Conservation (phyloP, 2,329 filamentous ascomycete genomes). For the Sporothrix inflata region DNA sequence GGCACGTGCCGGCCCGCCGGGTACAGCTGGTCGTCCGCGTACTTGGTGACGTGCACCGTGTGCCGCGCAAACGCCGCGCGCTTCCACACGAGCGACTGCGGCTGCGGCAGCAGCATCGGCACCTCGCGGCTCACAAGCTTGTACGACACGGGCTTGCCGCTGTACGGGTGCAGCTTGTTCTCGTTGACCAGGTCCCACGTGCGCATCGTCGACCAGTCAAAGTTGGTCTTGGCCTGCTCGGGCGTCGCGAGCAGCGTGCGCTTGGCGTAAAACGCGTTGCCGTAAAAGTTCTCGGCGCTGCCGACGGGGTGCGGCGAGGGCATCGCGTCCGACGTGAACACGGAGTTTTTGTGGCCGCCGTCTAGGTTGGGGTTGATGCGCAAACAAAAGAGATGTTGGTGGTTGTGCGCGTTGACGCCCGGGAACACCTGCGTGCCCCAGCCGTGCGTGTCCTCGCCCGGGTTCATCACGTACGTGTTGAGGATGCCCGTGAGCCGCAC, state of each 20-base stretch:
- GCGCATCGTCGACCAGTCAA: conserved; percentile 75
- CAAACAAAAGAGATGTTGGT: conserved; percentile 92
- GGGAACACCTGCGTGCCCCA: conserved; percentile 94
- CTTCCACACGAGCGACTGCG: conserved; percentile 83
- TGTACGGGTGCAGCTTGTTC: conserved; percentile 81
- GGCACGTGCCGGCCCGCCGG: conserved; percentile 86
- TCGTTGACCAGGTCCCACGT: conserved; percentile 93
- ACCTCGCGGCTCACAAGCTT: conserved; percentile 90
- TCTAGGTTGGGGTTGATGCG: conserved; percentile 87
- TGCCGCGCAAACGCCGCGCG: conserved; percentile 85
- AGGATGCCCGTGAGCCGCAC: conserved; percentile 90
- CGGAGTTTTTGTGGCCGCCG: conserved; percentile 79
- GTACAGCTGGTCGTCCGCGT: conserved; percentile 79
- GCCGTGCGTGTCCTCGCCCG: conserved; percentile 77
- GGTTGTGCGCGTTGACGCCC: conserved; percentile 91
- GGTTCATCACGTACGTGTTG: conserved; percentile 84
- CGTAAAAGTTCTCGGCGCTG: conserved; percentile 80
- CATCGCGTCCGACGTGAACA: conserved; percentile 80
- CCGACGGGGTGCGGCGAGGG: conserved; percentile 74
- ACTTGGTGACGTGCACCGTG: conserved; percentile 86
- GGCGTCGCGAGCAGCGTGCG: conserved; percentile 78
- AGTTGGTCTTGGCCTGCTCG: conserved; percentile 72
- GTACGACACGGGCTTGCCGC: conserved; percentile 81
- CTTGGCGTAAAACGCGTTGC: conserved; percentile 86
- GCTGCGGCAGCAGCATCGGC: conserved; percentile 76